phyloP scores from a whole-genome alignment of 164 flowering plant genomes.

The Liriodendron chinense region DNA sequence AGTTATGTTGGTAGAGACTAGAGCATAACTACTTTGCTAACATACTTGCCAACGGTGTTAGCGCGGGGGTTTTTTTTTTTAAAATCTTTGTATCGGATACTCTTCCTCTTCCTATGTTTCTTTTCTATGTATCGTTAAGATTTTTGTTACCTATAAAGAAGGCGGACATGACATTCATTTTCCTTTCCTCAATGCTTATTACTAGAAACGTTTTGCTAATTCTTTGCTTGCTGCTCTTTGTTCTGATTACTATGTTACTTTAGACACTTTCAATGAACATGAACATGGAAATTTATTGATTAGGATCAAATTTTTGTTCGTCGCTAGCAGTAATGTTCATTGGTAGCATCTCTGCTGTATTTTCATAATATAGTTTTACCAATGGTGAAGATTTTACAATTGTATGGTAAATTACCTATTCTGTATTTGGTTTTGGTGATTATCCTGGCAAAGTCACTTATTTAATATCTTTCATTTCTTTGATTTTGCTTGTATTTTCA shows the following conservation, averaged over 20 bases:
- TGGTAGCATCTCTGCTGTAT: background rate
- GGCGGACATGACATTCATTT: background rate
- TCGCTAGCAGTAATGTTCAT: background rate
- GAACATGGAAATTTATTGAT: background rate
- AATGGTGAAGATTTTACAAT: background rate
- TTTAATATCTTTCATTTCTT: background rate
- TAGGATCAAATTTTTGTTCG: background rate
- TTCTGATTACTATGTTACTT: background rate
- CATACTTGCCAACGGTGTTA: no score
- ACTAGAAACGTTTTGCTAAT: background rate
- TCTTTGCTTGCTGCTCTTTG: background rate
- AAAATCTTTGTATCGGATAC: no score
- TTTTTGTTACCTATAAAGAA: no score
- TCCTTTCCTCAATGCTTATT: background rate
- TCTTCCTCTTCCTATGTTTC: no score
- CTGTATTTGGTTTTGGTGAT: background rate
- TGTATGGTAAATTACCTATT: background rate
- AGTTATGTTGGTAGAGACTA: no score
- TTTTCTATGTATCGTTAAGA: no score
- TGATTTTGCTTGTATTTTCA: conserved; percentile 33
- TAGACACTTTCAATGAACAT: background rate
- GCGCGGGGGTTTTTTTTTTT: no score
- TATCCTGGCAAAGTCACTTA: background rate
- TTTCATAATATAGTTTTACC: background rate
- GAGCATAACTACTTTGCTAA: no score